Evolutionary conservation across 2,329 filamentous ascomycete species (phyloP), one percentile per base, ranked within the genome.

Genomic region (Pseudopithomyces chartarum): DNA sequence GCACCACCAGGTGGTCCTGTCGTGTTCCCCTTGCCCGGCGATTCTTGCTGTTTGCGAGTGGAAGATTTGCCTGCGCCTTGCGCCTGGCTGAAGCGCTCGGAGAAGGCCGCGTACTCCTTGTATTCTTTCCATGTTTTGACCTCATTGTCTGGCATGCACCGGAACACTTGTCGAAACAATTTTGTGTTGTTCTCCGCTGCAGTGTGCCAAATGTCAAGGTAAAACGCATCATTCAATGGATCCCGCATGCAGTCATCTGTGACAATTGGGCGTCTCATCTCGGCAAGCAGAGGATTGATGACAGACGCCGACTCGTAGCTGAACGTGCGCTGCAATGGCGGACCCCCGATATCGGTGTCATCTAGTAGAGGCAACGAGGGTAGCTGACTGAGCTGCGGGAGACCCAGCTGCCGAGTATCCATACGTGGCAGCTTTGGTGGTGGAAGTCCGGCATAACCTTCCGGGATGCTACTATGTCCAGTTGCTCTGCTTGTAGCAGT

Each of bases 91-190:
- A 99, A 97, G 44, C 87, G 85, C 63, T 90, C 87, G 17, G 84
- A 83, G 73, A 97, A 98, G 4, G 87, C 84, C 52, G 85, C 83
- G 70, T 90, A 96, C 63, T 96, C 90, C 61, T 91, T 89, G 76
- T 99, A 99, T 61, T 96, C 90, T 63, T 90, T 88, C 95, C 95
- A 99, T 42, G 90, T 94, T 61, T 87, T 89, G 23, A 97, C 95
- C 70, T 97, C 92, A 50, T 88, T 97, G 73, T 99, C 95, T 1
- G 95, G 95, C 90, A 96, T 96, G 76, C 93, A 97, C 45, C 93
- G 88, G 80, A 99, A 99, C 8, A 99, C 94, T 59, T 90, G 87
- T 32, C 95, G 90, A 79, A 91, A 99, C 46, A 99, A 85, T 72
- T 92, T 94, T 2, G 95, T 99, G 74, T 99, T 99, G 80, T 98